phyloP scores from a whole-genome alignment of 2,329 filamentous ascomycete species.

The Stachybotrys echinatus region DNA sequence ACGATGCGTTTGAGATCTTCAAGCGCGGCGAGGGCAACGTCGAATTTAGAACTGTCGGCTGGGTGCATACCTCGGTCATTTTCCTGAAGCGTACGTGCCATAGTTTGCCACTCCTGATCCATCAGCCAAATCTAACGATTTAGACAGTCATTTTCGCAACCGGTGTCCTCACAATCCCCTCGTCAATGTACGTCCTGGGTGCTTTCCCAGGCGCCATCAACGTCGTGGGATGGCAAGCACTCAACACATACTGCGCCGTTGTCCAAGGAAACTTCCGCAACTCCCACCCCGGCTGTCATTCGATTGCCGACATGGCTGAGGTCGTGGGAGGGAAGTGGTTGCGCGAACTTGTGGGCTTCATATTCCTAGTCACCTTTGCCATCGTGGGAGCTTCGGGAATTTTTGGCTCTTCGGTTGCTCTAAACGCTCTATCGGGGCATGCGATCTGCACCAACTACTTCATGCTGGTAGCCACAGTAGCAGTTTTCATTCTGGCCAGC shows the following conservation, averaged over 20 bases:
- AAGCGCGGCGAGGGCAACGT: constrained; percentile 16
- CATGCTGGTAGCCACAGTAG: constrained; percentile 13
- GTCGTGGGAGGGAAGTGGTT: constrained; percentile 15
- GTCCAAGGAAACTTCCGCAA: constrained; percentile 18
- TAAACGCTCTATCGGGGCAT: constrained; percentile 18
- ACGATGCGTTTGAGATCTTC: too few species aligned
- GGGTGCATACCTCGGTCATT: constrained; percentile 32
- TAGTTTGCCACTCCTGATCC: constrained; percentile 17
- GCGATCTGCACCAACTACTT: constrained; percentile 17
- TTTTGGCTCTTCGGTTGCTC: constrained; percentile 6
- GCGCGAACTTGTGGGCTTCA: constrained; percentile 16
- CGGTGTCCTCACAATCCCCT: constrained; percentile 21
- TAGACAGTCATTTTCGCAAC: constrained; percentile 11
- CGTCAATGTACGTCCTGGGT: constrained; percentile 8
- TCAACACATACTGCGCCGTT: constrained; percentile 13
- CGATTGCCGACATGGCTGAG: constrained; percentile 17
- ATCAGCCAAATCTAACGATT: constrained; percentile 7
- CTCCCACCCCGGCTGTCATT: constrained; percentile 16
- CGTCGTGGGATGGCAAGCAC: background rate
- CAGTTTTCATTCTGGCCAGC: constrained; percentile 14
- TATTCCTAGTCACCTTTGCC: constrained; percentile 16
- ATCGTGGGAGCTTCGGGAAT: constrained; percentile 13
- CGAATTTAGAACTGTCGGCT: constrained; percentile 25
- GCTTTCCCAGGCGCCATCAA: background rate
- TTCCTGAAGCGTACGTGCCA: constrained; percentile 29